Evolutionary conservation across 2,329 filamentous ascomycete genomes (phyloP), one percentile per base, ranked within the genome.

Genomic region (Aspergillus sp.): DNA sequence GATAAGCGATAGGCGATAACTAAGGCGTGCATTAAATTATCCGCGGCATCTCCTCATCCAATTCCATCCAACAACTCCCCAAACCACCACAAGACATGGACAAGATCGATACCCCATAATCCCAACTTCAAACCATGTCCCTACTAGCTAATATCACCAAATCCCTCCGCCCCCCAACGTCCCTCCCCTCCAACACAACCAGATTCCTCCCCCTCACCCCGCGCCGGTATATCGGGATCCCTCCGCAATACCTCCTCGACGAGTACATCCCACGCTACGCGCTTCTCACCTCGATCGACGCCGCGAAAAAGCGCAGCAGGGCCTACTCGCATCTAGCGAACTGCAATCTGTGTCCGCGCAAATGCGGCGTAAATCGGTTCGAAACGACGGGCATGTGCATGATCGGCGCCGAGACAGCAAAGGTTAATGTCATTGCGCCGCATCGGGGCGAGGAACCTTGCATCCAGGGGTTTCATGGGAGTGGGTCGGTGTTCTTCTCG

Each of bases 361-460:
- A 85, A 46, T 95, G 91, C 72, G 86, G 87, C 53, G 89, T 93
- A 34, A 92, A 96, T 71, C 85, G 90, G n/a, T 91, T 86, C 67
- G 85, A 93, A 73, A 88, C 82, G 64, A 90, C 89, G 1, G 91
- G 90, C 13, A 82, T 89, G 68, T 96, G 90, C 70, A 79, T 95
- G 58, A 89, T 95, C 64, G 90, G 90, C 13, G 81, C 82, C 1
- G 82, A 88, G 58, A 87, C 83, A 47, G 89, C 86, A 56, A 91
- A 91, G 67, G 89, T 95, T 64, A 92, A 91, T 70, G 89, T 90
- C 7, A 91, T 96, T 63, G 90, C 90, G 57, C 91, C 90, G 51
- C 91, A 95, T 74, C 93, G 93, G 71, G 90, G 90, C 44, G 90
- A 93, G 79, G 85, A 96, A 71, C 89, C 90, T 0, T 95, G 89